Conservation (phyloP, 495 filamentous ascomycete genomes). For the Astrothelium subdiscretum region DNA sequence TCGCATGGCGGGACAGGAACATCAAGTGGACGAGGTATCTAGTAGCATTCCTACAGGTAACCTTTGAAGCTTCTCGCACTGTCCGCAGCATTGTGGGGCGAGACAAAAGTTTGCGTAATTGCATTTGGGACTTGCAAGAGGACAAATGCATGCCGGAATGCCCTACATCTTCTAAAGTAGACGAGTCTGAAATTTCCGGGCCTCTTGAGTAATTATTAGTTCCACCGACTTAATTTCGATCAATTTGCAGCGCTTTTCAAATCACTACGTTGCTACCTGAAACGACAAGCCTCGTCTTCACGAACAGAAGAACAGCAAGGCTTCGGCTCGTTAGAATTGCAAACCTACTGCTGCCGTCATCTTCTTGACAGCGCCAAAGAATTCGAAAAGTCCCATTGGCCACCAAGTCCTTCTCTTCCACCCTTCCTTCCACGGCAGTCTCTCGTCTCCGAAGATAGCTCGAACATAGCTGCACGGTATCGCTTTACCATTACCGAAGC, state of each 20-base stretch:
- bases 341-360: neutral
- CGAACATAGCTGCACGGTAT: constrained; percentile 2
- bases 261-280: neutral
- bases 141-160: neutral
- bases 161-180: neutral
- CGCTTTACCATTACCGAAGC: constrained; percentile 1
- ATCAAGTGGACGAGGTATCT: neutral
- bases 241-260: neutral
- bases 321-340: neutral
- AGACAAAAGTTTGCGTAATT: neutral
- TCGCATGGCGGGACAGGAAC: neutral
- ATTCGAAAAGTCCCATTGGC: constrained; percentile 3
- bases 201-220: neutral
- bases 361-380: constrained; percentile 2
- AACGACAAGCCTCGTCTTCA: neutral
- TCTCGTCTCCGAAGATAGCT: neutral
- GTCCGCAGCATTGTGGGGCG: neutral
- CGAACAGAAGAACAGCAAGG: neutral
- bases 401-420: constrained; percentile 4
- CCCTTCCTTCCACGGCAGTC: constrained; percentile 2
- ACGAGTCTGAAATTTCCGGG: neutral
- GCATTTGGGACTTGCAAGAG: neutral
- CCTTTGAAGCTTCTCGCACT: neutral
- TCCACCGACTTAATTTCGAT: neutral
- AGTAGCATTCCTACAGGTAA: neutral